Conservation (phyloP, 2,329 filamentous ascomycete species). For the Fusarium sp. region DNA sequence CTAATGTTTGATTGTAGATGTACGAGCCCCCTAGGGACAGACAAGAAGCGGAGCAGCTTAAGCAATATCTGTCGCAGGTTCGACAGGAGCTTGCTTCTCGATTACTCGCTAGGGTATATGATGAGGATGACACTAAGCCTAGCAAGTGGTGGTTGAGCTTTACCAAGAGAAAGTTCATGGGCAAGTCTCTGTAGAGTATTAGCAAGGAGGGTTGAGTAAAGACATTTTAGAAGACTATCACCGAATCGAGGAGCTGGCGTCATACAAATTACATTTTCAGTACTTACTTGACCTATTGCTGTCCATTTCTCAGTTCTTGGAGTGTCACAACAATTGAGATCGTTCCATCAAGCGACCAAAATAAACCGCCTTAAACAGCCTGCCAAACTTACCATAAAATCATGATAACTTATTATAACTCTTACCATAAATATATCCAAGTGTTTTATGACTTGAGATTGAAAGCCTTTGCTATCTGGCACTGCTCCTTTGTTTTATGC, state of each 20-base stretch:
- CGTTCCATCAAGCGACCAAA: neutral
- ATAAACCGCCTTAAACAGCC: neutral
- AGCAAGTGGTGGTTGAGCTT: slow-evolving; percentile 98
- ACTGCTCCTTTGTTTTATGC: neutral
- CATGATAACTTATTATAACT: neutral
- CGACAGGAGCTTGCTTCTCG: slow-evolving; percentile 89
- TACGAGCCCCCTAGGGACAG: slow-evolving; percentile 90
- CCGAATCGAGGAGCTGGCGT: slow-evolving; percentile 31
- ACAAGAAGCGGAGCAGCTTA: slow-evolving; percentile 88
- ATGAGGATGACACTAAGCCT: slow-evolving; percentile 78
- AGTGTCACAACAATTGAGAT: neutral
- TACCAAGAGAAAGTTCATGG: slow-evolving; percentile 99
- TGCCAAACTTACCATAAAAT: neutral
- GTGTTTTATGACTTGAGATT: neutral
- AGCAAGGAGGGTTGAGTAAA: neutral
- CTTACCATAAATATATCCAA: accelerated
- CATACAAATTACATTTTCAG: slow-evolving; percentile 35
- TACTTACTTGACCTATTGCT: slow-evolving; percentile 3
- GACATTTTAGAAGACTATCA: slow-evolving; percentile 40
- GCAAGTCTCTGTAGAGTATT: slow-evolving; percentile 77
- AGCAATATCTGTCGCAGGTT: slow-evolving; percentile 92
- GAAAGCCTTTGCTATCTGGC: accelerated
- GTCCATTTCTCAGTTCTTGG: neutral
- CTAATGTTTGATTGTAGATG: slow-evolving; percentile 62
- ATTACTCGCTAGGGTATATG: slow-evolving; percentile 87